Conservation (phyloP, 805 yeast species). For the Saturnispora gosingensis region DNA sequence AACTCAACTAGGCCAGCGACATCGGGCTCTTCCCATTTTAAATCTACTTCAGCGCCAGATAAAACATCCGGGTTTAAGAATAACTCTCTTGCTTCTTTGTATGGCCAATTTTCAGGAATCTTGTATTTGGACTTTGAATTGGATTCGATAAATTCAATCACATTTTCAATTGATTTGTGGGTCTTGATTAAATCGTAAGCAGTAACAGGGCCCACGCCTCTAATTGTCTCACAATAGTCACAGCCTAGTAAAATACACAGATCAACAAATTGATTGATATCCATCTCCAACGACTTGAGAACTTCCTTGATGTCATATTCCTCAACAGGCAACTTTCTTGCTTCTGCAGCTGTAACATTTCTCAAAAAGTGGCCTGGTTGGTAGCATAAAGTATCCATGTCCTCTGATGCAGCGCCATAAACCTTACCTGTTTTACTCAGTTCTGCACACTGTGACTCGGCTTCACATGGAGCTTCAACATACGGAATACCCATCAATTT, state of each 20-base stretch:
- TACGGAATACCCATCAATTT: conserved; percentile 92
- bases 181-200: conserved; percentile 84
- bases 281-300: conserved; percentile 69
- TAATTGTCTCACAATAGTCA: conserved; percentile 92
- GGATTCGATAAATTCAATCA: conserved; percentile 53
- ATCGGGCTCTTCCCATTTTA: conserved; percentile 89
- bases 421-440: conserved; percentile 85
- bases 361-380: conserved; percentile 75
- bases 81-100: conserved; percentile 73
- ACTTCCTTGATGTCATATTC: conserved; percentile 65
- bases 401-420: conserved; percentile 96
- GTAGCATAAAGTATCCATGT: conserved; percentile 96
- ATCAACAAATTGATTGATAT: conserved; percentile 69
- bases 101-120: conserved; percentile 94
- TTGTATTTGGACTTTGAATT: conserved; percentile 58
- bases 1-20: conserved; percentile 73
- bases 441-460: conserved; percentile 97
- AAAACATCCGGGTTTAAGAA: conserved; percentile 77
- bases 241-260: conserved; percentile 91
- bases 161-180: conserved; percentile 70
- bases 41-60: conserved; percentile 47
- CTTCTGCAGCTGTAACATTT: conserved; percentile 90
- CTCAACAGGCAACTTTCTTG: conserved; percentile 84
- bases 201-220: conserved; percentile 94
- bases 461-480: conserved; percentile 94